Percentiles rank a stretch among this genome's conserved stretches.
These are phyloP conservation scores for Naganishia randhawae DNA, from an alignment of 768 basidiomycete genomes.

Conservation along the genomic window DNA sequence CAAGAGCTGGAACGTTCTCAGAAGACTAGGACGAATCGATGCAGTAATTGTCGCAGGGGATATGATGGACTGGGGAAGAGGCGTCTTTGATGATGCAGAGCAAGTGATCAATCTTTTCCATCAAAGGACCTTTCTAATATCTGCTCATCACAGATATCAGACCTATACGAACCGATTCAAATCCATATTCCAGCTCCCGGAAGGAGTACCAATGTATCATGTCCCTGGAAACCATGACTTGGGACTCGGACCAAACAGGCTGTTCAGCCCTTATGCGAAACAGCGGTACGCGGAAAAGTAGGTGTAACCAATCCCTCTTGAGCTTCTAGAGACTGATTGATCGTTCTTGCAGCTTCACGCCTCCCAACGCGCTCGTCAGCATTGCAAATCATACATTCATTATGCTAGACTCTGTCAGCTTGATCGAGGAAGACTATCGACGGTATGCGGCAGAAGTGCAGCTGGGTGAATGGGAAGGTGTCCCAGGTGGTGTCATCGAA, in stretches of 20 bases:
- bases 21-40: slow-evolving; percentile 61
- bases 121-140: not conserved
- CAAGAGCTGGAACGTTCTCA: slow-evolving; percentile 74
- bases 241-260: slow-evolving; percentile 32
- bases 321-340: slow-evolving; percentile 55
- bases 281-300: slow-evolving; percentile 20
- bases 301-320: slow-evolving; percentile 26
- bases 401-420: slow-evolving; percentile 45
- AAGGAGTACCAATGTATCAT: slow-evolving; percentile 61
- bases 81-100: slow-evolving; percentile 64
- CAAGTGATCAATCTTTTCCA: slow-evolving; percentile 52
- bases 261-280: slow-evolving; percentile 23
- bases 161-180: slow-evolving; percentile 65
- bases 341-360: slow-evolving; percentile 68
- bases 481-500: slow-evolving; percentile 50
- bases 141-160: slow-evolving; percentile 62
- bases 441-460: slow-evolving; percentile 50
- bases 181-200: slow-evolving; percentile 61
- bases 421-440: slow-evolving; percentile 50
- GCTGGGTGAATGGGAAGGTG: slow-evolving; percentile 53
- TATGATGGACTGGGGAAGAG: slow-evolving; percentile 82
- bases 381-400: slow-evolving; percentile 57
- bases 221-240: slow-evolving; percentile 90
- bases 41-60: slow-evolving; percentile 80
- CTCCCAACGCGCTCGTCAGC: slow-evolving; percentile 58